Evolutionary conservation across 345 rosid species (phyloP).

Genomic region (Melastoma malabathricum): DNA sequence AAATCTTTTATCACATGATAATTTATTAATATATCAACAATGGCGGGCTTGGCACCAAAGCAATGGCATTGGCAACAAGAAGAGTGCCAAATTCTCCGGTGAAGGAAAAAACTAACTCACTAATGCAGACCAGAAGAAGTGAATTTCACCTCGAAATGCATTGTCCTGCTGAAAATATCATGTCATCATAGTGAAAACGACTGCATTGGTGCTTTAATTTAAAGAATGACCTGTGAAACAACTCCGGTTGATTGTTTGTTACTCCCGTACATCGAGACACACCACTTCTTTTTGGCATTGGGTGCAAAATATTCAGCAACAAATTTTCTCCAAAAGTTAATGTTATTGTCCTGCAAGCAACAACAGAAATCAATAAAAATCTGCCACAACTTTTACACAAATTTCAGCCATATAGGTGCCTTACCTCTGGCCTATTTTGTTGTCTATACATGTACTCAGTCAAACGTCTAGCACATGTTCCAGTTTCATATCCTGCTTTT

Average conservation of each 20-base stretch:
- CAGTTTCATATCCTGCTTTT: slow-evolving; percentile 19
- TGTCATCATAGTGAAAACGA: slow-evolving; percentile 1
- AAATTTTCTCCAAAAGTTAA: slow-evolving; percentile 34
- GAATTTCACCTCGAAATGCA: too few species aligned
- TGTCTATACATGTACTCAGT: slow-evolving; percentile 18
- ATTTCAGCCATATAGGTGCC: not conserved
- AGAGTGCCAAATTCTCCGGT: too few species aligned
- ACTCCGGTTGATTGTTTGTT: slow-evolving; percentile 15
- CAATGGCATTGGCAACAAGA: too few species aligned
- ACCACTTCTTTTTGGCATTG: slow-evolving; percentile 27
- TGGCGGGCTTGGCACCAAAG: too few species aligned
- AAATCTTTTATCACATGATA: too few species aligned
- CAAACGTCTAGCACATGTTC: slow-evolving; percentile 20
- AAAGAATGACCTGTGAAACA: slow-evolving; percentile 14
- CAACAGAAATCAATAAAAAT: not conserved
- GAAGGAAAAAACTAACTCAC: too few species aligned
- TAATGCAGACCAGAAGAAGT: too few species aligned
- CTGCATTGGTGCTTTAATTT: not conserved
- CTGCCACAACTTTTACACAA: not conserved
- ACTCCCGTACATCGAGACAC: slow-evolving; percentile 22
- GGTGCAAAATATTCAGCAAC: slow-evolving; percentile 27
- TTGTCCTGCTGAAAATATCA: too few species aligned
- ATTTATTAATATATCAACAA: too few species aligned
- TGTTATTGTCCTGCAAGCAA: slow-evolving; percentile 20
- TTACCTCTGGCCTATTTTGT: slow-evolving; percentile 20